A percentile compares a stretch with the other conserved stretches of the same genome.
phyloP scores from a whole-genome alignment of 192 early-diverging fungal genomes.

The Podila minutissima region DNA sequence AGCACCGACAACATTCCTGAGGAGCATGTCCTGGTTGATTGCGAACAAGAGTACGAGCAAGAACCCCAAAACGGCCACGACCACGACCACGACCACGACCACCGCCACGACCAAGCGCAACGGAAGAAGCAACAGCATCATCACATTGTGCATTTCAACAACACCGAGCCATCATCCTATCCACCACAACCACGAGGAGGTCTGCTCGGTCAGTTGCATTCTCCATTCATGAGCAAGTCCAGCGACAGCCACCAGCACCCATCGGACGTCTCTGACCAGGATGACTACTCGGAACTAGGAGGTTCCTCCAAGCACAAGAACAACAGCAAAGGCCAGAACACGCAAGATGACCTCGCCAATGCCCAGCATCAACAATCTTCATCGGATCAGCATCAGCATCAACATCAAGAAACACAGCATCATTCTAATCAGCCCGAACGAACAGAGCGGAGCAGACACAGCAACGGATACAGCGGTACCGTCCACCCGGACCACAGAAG shows the following conservation, averaged over 20 bases:
- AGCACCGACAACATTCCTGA: not conserved
- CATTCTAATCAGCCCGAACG: not conserved
- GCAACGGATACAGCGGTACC: constrained; percentile 25
- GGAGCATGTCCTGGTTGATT: constrained; percentile 1
- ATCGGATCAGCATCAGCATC: constrained; percentile 1
- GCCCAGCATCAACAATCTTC: not conserved
- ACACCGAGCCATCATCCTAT: not conserved
- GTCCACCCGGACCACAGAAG: constrained; percentile 8
- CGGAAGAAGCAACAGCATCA: not conserved
- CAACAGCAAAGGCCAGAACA: constrained; percentile 1
- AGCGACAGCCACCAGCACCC: not conserved
- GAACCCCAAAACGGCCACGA: not conserved
- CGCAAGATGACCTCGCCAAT: not conserved
- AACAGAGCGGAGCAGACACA: constrained; percentile 3
- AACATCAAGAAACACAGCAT: not conserved
- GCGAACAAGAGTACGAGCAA: not conserved
- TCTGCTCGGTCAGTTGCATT: not conserved
- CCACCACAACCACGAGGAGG: constrained; percentile 3
- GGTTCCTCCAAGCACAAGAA: constrained; percentile 1
- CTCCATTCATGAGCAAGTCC: constrained; percentile 36
- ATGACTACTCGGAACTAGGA: not conserved
- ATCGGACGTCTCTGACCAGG: not conserved
- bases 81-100: not conserved
- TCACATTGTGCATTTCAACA: constrained; percentile 29
- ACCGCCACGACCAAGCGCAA: not conserved